Conservation (phyloP, 2,329 filamentous ascomycete genomes). For the Mariannaea sp. region DNA sequence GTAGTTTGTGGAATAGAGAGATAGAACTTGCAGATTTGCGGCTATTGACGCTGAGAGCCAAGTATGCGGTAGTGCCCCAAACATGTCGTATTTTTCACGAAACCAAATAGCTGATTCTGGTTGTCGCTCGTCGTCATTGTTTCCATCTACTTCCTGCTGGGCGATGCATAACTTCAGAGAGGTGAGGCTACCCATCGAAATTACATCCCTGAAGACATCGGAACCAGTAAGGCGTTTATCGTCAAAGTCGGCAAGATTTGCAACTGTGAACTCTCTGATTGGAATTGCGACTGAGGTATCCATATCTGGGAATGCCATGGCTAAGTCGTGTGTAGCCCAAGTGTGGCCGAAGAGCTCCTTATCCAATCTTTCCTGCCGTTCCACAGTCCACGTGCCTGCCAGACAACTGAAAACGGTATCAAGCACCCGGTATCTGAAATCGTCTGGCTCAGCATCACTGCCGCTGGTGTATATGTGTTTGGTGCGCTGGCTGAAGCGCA, state of each 20-base stretch:
- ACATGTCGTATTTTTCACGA: constrained; percentile 29
- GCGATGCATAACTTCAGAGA: constrained; percentile 8
- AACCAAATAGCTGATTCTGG: constrained; percentile 4
- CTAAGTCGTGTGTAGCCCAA: background rate
- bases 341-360: background rate
- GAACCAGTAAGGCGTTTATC: constrained; percentile 8
- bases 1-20: constrained; percentile 43
- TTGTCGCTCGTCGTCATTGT: background rate
- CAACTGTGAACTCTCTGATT: constrained; percentile 11
- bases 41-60: constrained; percentile 33
- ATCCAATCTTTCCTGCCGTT: constrained; percentile 4
- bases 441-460: constrained; percentile 4
- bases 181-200: constrained; percentile 3
- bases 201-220: constrained; percentile 5
- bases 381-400: constrained; percentile 6
- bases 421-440: constrained; percentile 17
- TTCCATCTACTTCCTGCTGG: constrained; percentile 1
- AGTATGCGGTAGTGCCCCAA: constrained; percentile 24
- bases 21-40: constrained; percentile 42
- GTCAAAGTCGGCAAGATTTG: constrained; percentile 12
- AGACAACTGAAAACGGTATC: constrained; percentile 18
- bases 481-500: constrained; percentile 11
- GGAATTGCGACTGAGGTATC: constrained; percentile 4
- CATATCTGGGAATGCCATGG: background rate
- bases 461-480: constrained; percentile 2